phyloP scores from a whole-genome alignment of 1,284 basidiomycete genomes.

The Pseudozyma hubeiensis region DNA sequence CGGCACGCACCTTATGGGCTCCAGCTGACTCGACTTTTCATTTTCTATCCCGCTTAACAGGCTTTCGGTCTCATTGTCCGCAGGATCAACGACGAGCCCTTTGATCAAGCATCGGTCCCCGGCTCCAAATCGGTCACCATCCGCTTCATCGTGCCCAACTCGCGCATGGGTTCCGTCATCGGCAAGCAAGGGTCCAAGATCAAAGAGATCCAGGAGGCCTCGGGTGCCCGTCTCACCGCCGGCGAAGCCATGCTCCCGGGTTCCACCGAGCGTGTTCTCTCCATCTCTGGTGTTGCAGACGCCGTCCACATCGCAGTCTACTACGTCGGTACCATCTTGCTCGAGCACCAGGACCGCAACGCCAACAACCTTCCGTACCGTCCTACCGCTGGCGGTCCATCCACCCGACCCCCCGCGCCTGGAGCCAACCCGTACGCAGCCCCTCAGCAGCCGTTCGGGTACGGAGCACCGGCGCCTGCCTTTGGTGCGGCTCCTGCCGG shows the following conservation, averaged over 20 bases:
- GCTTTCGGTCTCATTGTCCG: slow-evolving; percentile 98
- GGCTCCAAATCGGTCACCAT: slow-evolving; percentile 98
- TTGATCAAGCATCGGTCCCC: slow-evolving; percentile 95
- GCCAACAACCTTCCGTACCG: slow-evolving; percentile 69
- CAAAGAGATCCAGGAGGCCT: slow-evolving; percentile 99
- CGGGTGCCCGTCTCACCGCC: slow-evolving; percentile 93
- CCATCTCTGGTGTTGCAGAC: slow-evolving; percentile 98
- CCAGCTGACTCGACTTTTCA: not conserved
- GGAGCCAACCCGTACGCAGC: slow-evolving; percentile 21
- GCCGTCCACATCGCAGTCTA: slow-evolving; percentile 99
- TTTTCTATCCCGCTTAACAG: slow-evolving; percentile 71
- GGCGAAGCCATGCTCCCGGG: slow-evolving; percentile 98
- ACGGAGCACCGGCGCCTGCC: slow-evolving; percentile 27
- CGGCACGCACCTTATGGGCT: not conserved
- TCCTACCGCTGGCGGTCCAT: slow-evolving; percentile 57
- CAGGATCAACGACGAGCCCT: slow-evolving; percentile 98
- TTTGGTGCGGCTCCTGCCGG: slow-evolving; percentile 29
- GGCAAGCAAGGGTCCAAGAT: slow-evolving; percentile 98
- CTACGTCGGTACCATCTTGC: slow-evolving; percentile 95
- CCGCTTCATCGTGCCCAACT: slow-evolving; percentile 97
- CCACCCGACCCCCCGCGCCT: slow-evolving; percentile 21
- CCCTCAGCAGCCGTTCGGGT: slow-evolving; percentile 38
- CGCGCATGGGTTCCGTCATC: slow-evolving; percentile 98
- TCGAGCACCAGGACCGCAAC: slow-evolving; percentile 84
- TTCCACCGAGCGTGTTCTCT: slow-evolving; percentile 92